Percentiles rank a stretch among this genome's conserved stretches.
These are phyloP conservation scores for Pyricularia pennisetigena DNA, from an alignment of 2,329 filamentous ascomycete species.

Conservation along the genomic window DNA sequence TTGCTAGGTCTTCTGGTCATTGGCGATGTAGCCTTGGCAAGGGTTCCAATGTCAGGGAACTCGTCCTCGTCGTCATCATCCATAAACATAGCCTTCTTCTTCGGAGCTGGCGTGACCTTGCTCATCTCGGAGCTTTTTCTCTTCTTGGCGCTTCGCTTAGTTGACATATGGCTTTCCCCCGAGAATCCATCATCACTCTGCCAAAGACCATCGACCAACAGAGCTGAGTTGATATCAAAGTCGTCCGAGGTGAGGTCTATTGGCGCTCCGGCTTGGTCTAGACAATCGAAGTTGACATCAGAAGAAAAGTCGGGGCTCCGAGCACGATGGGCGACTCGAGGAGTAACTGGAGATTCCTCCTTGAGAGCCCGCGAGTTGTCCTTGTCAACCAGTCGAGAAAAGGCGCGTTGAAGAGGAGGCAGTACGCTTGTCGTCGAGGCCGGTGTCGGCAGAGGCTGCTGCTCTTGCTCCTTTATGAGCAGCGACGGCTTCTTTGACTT, in stretches of 20 bases:
- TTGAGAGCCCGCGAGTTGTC: background rate
- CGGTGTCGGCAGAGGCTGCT: conserved; percentile 13
- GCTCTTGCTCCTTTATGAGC: conserved; percentile 26
- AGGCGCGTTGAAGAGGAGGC: conserved; percentile 23
- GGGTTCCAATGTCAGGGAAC: conserved; percentile 44
- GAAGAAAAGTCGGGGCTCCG: conserved; percentile 11
- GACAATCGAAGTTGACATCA: background rate
- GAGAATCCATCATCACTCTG: conserved; percentile 20
- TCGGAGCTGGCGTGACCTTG: conserved; percentile 14
- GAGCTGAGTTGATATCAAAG: conserved; percentile 10
- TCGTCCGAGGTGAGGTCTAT: conserved; percentile 23
- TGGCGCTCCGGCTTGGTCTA: conserved; percentile 12
- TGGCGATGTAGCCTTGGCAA: conserved; percentile 28
- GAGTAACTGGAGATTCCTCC: conserved; percentile 4
- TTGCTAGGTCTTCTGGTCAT: conserved; percentile 15
- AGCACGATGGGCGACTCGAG: conserved; percentile 17
- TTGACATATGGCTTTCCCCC: background rate
- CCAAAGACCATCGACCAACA: conserved; percentile 23
- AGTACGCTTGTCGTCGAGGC: conserved; percentile 19
- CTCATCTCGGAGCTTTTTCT: conserved; percentile 40
- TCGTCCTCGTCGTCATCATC: conserved; percentile 27
- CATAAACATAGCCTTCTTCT: conserved; percentile 4
- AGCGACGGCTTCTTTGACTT: conserved; percentile 35
- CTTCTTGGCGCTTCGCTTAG: conserved; percentile 26
- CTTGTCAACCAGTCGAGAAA: conserved; percentile 10